Base-by-base conservation (phyloP, 225 moss, liverwort and hornwort species). In the Bryoerythrophyllum caledonicum region DNA sequence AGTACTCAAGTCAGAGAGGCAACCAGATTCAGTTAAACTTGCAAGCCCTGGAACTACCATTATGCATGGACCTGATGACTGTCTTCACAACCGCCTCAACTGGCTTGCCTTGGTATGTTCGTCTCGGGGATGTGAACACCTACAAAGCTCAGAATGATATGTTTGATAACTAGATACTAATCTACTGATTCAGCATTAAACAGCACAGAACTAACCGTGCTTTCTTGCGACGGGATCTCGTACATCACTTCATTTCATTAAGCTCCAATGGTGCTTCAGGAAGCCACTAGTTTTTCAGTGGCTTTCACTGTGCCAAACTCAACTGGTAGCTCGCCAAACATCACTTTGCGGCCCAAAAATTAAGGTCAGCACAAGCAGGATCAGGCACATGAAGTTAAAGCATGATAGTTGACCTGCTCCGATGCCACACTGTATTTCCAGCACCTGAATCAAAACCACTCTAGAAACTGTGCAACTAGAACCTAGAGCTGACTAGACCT, bases 391-490 rank as follows among this genome's bases (percentile, higher is more conserved):
- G 60, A 60, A 40, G 68, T 77, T 63, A 76, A 60, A 72, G 70
- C 60, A 60, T 65, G 49, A 67, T 71, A 74, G 56, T 72, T 25
- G 63, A 28, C 41, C 68, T 65, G 74, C 74, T 60, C 26, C 35
- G 52, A 40, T 72, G 76, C 25, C 83, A 24, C 55, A 79, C 69
- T 62, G 37, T 38, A 61, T 75, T 76, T 72, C 78, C 78, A 78
- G 71, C 28, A 73, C 74, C 78, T 68, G 59, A 69, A 61, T 37
- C 19, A 24, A 48, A 61, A 46, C 27, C 44, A 54, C 25, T 61
- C 19, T 27, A 14, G 34, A 65, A 34, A 60, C 11, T 8, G 62
- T 7, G 41, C 32, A 66, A 30, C 34, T 60, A 9, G 19, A 63
- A 63, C 35, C 27, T 37, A 58, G 16, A 64, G 38, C 77, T 56